Evolutionary conservation across 257 asterid species (phyloP), one percentile per base, ranked within the genome.

Genomic region (Fraxinus anomala): DNA sequence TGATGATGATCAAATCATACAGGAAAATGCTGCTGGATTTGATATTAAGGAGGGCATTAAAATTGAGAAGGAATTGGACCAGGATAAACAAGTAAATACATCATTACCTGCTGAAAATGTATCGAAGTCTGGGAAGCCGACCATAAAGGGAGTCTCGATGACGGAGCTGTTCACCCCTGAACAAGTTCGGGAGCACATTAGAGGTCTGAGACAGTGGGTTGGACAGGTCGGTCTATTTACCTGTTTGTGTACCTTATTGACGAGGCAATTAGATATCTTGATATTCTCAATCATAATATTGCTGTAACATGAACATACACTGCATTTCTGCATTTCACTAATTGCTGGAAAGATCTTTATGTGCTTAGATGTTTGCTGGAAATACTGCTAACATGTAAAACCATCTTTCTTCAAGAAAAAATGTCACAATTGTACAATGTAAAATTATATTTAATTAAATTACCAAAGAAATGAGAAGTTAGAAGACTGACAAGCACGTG

Each of bases 161-260:
- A 93, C 86, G 68, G 99, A 96, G 79, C 76, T 96, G 82, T 96
- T 96, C 87, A 90, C 98, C 70, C 97, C 97, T 36, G 98, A 91
- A 79, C 92, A 93, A 87, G 95, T 92, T 78, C 88, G 89, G 73
- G 86, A 87, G 84, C 99, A 96, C 83, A 93, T 93, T 77, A 78
- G 31, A 79, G 94, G 99, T 79, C 98, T 96, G 68, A 87, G 98
- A 79, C 96, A 84, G 88, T 96, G 99, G 99, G 86, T 93, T 59
- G 99, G 99, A 84, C 99, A 96, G 98, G 99, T 93, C 78, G 78
- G 92, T 83, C 70, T 71, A 51, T 68, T 14, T 36, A 69, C 44
- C 40, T 13, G 24, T 75, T 34, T 61, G 65, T 78, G 14, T 47
- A 47, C 71, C 59, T 70, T 40, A 69, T 72, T 75, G 59, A 77